These are phyloP conservation scores for Teratosphaeria pseudoeucalypti DNA, from an alignment of 2,329 filamentous ascomycete genomes.

Conservation along the genomic window DNA sequence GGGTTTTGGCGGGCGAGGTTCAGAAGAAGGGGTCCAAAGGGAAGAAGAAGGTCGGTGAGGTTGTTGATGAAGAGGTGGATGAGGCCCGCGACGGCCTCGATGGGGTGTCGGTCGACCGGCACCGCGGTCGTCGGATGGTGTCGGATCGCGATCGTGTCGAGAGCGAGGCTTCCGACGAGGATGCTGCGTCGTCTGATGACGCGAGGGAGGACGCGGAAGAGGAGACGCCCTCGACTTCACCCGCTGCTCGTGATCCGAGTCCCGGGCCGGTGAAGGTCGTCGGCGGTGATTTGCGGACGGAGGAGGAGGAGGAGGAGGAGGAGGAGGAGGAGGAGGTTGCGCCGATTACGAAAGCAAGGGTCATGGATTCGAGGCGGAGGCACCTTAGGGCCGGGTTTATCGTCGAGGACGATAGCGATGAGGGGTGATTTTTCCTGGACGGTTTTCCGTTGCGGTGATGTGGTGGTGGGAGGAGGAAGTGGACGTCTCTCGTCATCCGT, in stretches of 20 bases:
- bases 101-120: background rate
- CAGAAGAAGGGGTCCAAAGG: constrained; percentile 17
- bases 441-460: too few relatives aligned
- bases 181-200: background rate
- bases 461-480: too few relatives aligned
- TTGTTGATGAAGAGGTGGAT: constrained; percentile 9
- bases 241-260: background rate
- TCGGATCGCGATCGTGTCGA: background rate
- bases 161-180: background rate
- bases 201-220: constrained; percentile 2
- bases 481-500: too few relatives aligned
- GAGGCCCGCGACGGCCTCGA: constrained; percentile 8
- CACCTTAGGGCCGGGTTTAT: constrained; percentile 33
- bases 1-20: constrained; percentile 31
- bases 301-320: constrained; percentile 21
- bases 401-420: constrained; percentile 29
- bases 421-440: background rate
- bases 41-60: constrained; percentile 12
- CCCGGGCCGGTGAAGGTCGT: constrained; percentile 11
- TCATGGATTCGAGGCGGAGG: constrained; percentile 18
- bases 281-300: constrained; percentile 21
- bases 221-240: constrained; percentile 13
- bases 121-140: background rate
- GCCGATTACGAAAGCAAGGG: constrained; percentile 22
- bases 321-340: constrained; percentile 33